Conservation (phyloP, 352 stramenopile genomes). For the Blastocystis sp. region DNA sequence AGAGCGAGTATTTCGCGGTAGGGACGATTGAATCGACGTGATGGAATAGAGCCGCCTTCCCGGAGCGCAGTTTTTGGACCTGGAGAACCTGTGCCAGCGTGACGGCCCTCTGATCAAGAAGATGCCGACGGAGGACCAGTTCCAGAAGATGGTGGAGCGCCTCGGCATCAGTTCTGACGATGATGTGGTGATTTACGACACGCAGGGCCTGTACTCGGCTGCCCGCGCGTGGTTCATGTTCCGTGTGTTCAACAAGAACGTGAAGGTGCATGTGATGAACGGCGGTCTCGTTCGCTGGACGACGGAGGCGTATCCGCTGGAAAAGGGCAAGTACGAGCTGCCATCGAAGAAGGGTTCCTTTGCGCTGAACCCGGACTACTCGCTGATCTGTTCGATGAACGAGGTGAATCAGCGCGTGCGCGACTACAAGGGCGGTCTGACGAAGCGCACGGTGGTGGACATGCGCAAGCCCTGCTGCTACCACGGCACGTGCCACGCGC, state of each 20-base stretch:
- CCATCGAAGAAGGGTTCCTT: neutral
- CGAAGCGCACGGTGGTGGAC: constrained; percentile 40
- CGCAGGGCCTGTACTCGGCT: constrained; percentile 53
- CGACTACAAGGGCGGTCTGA: constrained; percentile 35
- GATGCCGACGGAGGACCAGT: constrained; percentile 33
- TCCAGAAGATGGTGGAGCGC: constrained; percentile 60
- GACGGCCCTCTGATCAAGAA: neutral
- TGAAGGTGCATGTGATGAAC: constrained; percentile 65
- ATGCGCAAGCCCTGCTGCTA: constrained; percentile 36
- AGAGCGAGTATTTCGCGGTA: constrained; percentile 14
- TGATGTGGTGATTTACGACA: constrained; percentile 67
- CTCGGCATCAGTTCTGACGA: constrained; percentile 54
- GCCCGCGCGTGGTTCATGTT: constrained; percentile 65
- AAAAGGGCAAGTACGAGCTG: constrained; percentile 8
- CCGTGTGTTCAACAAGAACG: constrained; percentile 56
- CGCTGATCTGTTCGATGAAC: constrained; percentile 6
- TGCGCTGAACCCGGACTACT: constrained; percentile 21
- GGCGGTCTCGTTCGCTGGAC: constrained; percentile 55
- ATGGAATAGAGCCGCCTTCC: constrained; percentile 24
- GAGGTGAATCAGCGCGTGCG: constrained; percentile 50
- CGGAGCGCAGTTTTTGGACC: constrained; percentile 32
- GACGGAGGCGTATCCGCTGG: constrained; percentile 54
- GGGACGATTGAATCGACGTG: neutral
- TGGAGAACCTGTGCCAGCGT: neutral
- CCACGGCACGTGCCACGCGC: constrained; percentile 45